phyloP scores from a whole-genome alignment of 805 yeast species.

The Suhomyces sp. region DNA sequence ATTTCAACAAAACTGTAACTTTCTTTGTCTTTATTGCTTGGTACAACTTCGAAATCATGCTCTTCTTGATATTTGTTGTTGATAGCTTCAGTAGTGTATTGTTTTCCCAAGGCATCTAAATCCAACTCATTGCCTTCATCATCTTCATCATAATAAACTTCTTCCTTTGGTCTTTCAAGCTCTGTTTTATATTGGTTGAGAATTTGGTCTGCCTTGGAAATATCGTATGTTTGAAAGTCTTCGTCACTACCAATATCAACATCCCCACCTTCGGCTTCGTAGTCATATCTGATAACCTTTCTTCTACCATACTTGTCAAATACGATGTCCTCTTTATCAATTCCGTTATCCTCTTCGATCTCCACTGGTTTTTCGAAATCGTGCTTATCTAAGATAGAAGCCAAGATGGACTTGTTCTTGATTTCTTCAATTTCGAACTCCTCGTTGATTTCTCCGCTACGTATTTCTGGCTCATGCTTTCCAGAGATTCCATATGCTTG shows the following conservation, averaged over 20 bases:
- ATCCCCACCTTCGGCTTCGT: constrained; percentile 30
- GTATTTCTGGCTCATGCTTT: constrained; percentile 2
- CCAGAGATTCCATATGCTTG: constrained; percentile 22
- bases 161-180: constrained; percentile 24
- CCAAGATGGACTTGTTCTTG: constrained; percentile 33
- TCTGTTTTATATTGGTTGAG: constrained; percentile 10
- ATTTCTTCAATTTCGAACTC: constrained; percentile 18
- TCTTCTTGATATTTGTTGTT: constrained; percentile 25
- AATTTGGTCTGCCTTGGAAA: constrained; percentile 11
- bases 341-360: constrained; percentile 32
- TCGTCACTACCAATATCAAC: constrained; percentile 7
- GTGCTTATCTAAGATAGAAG: constrained; percentile 29
- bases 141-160: constrained; percentile 36
- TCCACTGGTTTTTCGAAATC: constrained; percentile 40
- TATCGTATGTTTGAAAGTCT: constrained; percentile 6
- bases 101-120: constrained; percentile 25
- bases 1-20: too few species aligned
- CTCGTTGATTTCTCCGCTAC: constrained; percentile 2
- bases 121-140: constrained; percentile 44
- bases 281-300: constrained; percentile 32
- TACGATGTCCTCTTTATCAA: constrained; percentile 33
- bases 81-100: constrained; percentile 29
- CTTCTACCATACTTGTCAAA: constrained; percentile 39
- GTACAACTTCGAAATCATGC: constrained; percentile 16
- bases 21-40: constrained; percentile 5